Evolutionary conservation across 495 filamentous ascomycete genomes (phyloP).

Genomic region (Aspergillus biplanus): DNA sequence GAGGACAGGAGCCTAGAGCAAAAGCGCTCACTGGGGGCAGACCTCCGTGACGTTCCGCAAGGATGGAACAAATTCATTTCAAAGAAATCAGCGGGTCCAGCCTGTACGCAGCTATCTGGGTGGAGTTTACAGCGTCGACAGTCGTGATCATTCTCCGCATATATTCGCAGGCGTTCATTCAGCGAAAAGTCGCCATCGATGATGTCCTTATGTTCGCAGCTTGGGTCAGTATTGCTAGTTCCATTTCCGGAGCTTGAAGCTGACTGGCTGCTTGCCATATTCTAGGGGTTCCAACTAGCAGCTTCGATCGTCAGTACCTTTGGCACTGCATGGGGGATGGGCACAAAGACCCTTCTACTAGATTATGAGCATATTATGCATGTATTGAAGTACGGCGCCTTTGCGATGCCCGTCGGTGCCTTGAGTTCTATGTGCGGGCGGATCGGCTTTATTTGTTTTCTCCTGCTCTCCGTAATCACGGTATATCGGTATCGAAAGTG

Average conservation of each 20-base stretch:
- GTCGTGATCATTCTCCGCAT: not conserved
- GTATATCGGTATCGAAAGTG: not conserved
- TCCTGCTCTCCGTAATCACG: not conserved
- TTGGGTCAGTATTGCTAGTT: not conserved
- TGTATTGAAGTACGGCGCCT: not conserved
- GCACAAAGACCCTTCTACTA: not conserved
- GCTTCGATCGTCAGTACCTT: not conserved
- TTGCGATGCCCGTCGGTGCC: not conserved
- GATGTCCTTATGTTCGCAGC: not conserved
- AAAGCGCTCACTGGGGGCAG: not conserved
- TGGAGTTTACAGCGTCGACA: not conserved
- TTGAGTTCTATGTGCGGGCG: not conserved
- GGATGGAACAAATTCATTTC: not conserved
- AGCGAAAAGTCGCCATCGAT: constrained; percentile 1
- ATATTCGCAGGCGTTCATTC: not conserved
- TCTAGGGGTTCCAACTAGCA: not conserved
- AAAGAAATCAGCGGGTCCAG: not conserved
- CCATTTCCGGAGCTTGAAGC: not conserved
- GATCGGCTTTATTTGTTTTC: not conserved
- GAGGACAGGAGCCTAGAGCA: not conserved
- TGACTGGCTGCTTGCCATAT: not conserved
- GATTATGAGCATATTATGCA: not conserved
- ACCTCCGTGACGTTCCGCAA: not conserved
- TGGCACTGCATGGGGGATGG: not conserved
- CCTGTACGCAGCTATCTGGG: not conserved